A percentile compares a stretch with the other conserved stretches of the same genome.
These are phyloP conservation scores for Neocucurbitaria cava DNA, from an alignment of 2,329 filamentous ascomycete species.

Conservation along the genomic window DNA sequence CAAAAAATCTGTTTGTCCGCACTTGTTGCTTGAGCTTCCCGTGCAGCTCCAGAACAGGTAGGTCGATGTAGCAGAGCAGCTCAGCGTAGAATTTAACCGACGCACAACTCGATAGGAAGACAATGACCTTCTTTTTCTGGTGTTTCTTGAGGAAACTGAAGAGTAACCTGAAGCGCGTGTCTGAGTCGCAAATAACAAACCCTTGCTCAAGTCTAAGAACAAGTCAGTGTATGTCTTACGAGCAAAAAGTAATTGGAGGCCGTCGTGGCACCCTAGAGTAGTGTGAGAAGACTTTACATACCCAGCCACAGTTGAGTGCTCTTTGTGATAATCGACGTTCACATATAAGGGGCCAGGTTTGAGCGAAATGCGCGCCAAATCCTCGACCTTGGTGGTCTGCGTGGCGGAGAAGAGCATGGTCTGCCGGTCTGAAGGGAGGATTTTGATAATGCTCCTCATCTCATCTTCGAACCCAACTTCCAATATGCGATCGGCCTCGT, in stretches of 20 bases:
- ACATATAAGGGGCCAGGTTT: conserved; percentile 92
- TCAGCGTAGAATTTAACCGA: conserved; percentile 96
- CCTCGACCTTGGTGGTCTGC: conserved; percentile 98
- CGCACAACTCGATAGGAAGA: conserved; percentile 87
- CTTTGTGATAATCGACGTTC: conserved; percentile 90
- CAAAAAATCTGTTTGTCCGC: conserved; percentile 98
- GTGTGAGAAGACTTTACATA: no score
- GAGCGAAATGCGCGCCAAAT: conserved; percentile 91
- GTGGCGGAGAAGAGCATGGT: conserved; percentile 99
- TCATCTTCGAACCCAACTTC: conserved; percentile 99
- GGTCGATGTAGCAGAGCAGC: conserved; percentile 94
- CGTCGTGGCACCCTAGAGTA: no score
- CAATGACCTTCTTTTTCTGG: conserved; percentile 95
- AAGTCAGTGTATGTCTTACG: no score
- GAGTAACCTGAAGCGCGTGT: conserved; percentile 90
- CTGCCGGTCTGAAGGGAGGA: conserved; percentile 83
- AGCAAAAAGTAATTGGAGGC: no score
- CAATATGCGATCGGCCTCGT: conserved; percentile 94
- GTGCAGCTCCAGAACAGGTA: conserved; percentile 84
- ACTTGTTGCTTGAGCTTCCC: conserved; percentile 98
- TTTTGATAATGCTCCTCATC: conserved; percentile 95
- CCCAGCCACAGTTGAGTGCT: conserved; percentile 92
- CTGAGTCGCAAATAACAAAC: conserved; percentile 90
- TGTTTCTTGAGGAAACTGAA: conserved; percentile 95
- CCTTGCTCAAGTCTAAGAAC: conserved; percentile 61